Evolutionary conservation across 2,329 filamentous ascomycete species (phyloP).

Genomic region (Colletotrichum sp.): DNA sequence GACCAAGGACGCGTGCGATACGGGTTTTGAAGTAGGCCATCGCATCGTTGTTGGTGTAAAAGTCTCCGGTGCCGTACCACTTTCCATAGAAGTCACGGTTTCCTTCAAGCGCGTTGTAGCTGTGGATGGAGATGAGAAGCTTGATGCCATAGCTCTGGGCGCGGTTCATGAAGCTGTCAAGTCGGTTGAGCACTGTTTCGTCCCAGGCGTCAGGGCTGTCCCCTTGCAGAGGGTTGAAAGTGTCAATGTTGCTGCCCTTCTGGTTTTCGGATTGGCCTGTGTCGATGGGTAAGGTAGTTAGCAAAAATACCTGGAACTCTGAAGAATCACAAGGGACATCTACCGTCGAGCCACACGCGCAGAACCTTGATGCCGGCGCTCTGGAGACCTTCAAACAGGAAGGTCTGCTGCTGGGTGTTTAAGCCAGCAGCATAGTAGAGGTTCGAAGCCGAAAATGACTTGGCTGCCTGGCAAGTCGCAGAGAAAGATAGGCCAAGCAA

Average conservation of each 20-base stretch:
- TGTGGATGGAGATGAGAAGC: conserved; percentile 20
- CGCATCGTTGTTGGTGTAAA: conserved; percentile 9
- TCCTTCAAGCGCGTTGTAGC: conserved; percentile 13
- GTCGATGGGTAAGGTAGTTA: neutral
- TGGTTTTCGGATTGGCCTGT: neutral
- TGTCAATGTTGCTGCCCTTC: neutral
- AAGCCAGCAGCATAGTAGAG: conserved; percentile 31
- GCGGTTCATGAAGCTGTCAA: conserved; percentile 19
- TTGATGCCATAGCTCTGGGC: conserved; percentile 21
- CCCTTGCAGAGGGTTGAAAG: neutral
- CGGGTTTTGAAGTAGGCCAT: conserved; percentile 17
- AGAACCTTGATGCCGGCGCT: neutral
- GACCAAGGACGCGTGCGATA: conserved; percentile 15
- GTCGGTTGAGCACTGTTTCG: conserved; percentile 17
- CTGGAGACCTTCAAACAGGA: conserved; percentile 24
- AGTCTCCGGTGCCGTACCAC: conserved; percentile 20
- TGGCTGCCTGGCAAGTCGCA: neutral
- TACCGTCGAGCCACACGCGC: neutral
- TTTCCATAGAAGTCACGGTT: conserved; percentile 18
- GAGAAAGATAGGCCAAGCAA: neutral
- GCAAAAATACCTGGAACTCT: neutral
- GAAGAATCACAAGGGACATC: neutral
- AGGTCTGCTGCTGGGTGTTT: conserved; percentile 20
- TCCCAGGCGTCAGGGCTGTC: conserved; percentile 20
- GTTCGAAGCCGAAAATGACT: conserved; percentile 27